Percentiles rank a stretch among this genome's conserved stretches.
These are phyloP conservation scores for Buxus sempervirens DNA, from an alignment of 164 flowering plant genomes.

Conservation along the genomic window DNA sequence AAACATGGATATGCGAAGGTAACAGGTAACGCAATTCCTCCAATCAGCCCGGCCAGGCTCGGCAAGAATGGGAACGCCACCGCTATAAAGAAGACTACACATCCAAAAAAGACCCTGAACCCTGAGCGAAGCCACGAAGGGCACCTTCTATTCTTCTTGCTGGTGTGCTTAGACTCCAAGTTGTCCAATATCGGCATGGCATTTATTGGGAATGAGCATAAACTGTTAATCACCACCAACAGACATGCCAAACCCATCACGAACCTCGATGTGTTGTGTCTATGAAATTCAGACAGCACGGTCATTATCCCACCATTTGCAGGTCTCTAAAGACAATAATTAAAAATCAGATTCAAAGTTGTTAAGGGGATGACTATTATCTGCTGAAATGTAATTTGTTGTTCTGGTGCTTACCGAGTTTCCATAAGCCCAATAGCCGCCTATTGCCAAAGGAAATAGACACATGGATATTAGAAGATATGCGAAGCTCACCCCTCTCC, in stretches of 20 bases:
- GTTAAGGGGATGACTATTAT: too few species aligned
- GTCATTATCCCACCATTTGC: conserved; percentile 50
- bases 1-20: conserved; percentile 81
- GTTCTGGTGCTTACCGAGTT: conserved; percentile 32
- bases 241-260: conserved; percentile 49
- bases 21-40: conserved; percentile 68
- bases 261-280: conserved; percentile 34
- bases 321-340: conserved; percentile 49
- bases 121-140: conserved; percentile 50
- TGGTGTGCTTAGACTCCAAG: conserved; percentile 35
- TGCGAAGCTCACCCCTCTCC: conserved; percentile 62
- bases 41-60: conserved; percentile 40
- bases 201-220: conserved; percentile 56
- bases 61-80: conserved; percentile 48
- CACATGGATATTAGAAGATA: conserved; percentile 58
- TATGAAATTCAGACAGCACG: conserved; percentile 46
- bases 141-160: conserved; percentile 36
- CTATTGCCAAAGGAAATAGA: conserved; percentile 68
- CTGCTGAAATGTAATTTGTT: background rate
- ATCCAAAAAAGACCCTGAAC: conserved; percentile 32
- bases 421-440: conserved; percentile 81
- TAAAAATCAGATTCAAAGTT: background rate
- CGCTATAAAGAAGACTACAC: conserved; percentile 34
- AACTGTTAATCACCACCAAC: conserved; percentile 37
- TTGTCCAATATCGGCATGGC: conserved; percentile 53